Base-by-base conservation (phyloP, 2,329 filamentous ascomycete genomes). In the Cadophora luteo-olivacea region DNA sequence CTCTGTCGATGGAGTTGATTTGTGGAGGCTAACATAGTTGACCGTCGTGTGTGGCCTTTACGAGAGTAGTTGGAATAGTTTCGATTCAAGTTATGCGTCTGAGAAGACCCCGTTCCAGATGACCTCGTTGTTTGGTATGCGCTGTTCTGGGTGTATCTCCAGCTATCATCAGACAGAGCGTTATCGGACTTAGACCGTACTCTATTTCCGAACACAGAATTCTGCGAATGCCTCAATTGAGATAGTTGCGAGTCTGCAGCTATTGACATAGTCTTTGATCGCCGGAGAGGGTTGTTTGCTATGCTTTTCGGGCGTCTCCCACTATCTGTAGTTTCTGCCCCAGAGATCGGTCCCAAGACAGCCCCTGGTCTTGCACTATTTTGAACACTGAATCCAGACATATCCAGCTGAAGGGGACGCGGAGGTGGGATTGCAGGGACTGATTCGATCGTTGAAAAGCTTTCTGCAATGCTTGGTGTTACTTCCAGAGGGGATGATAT, bases 51-150 rank as follows among this genome's bases (percentile, higher is more conserved):
- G 45, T 76, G 73, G 1, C 75, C 75, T 66, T 76, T 76, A 24
- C 72, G 67, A 9, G 75, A 76, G 61, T 74, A 76, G 29, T 74
- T 76, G 8, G 76, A 78, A 65, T 76, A 77, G 14, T 71, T 75
- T 11, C 75, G 62, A 14, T 66, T 68, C 9, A 75, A 38, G 16
- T 65, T 63, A 11, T 70, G 65, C 6, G 66, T 68, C 9, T 70
- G 62, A 3, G 64, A 63, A n/a, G 73, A 75, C 41, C 69, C 67
- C 32, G 71, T 74, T 49, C 63, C 65, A 12, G 74, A 75, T 16
- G 67, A 70, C 41, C 67, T 61, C 12, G 66, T 67, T 3, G 65
- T 73, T 52, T 63, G 71, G 36, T 70, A 71, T 29, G 66, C 58
- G 36, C 71, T 76, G 1, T 70, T 72, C 67, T 74, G 73, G 14